Base-by-base conservation (phyloP, 2,329 filamentous ascomycete species). In the Phymatotrichopsis omnivora region DNA sequence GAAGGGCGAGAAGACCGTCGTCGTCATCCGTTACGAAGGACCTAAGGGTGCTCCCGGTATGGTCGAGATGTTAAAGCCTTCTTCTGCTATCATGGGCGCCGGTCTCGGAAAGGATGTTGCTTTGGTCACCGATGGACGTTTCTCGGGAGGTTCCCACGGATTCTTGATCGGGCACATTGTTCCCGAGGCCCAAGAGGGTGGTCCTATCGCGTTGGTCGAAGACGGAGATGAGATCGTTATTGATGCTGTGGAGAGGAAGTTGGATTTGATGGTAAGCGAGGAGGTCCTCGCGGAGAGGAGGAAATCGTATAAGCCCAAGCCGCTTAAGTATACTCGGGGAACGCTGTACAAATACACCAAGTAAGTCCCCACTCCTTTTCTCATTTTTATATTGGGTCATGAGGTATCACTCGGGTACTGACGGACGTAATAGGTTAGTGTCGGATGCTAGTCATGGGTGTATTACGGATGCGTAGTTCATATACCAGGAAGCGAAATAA, bases 1-100 rank as follows among this genome's bases (percentile, higher is more conserved):
- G 62, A 81, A 82, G 67, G 78, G 78, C 42, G 80, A 85, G 60
- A 85, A 84, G 66, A 82, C 76, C 0, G 80, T 85, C 30, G 78
- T 84, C 23, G 76, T 85, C 41, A 83, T 85, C 63, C 76, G 80
- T 33, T 84, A 83, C 62, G 78, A 80, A 58, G 80, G 80, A 2
- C 80, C 80, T 29, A 82, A 81, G 64, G 80, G 80, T 45, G 79
- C 78, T 2, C 80, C 80, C 1, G 80, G 80, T 47, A 83, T 83
- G 80, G 78, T 62, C 20, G 80, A 84, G 66, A 82, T 82, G 77
- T 63, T 84, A 57, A 83, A 83, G 62, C 78, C 80, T 37, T 76
- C 71, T 37, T 77, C 77, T 10, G 78, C 78, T 23, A 80, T 84
- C 61, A 84, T 84, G 79, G 80, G 80, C 14, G 77, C 77, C 16